Evolutionary conservation across 2,329 filamentous ascomycete genomes (phyloP).

Genomic region (Xylariaceae sp.): DNA sequence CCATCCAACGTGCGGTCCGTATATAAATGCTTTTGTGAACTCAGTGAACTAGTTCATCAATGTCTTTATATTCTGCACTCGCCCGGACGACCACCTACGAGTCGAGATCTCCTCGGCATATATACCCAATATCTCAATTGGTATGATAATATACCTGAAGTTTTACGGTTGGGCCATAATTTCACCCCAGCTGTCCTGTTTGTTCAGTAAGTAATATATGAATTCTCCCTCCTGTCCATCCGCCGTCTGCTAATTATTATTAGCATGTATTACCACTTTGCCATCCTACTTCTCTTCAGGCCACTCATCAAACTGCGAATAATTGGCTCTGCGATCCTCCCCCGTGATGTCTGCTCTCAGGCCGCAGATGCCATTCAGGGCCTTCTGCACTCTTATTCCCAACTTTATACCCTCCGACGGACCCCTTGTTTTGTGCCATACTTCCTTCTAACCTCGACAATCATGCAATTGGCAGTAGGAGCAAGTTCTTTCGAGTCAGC

Average conservation of each 20-base stretch:
- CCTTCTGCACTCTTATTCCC: constrained; percentile 51
- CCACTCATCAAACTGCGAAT: constrained; percentile 63
- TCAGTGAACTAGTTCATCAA: constrained; percentile 69
- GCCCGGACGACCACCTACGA: constrained; percentile 59
- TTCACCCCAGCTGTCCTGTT: constrained; percentile 69
- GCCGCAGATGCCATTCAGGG: constrained; percentile 56
- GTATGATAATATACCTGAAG: constrained; percentile 63
- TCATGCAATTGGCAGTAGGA: constrained; percentile 54
- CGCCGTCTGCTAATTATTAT: background rate
- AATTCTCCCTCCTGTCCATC: background rate
- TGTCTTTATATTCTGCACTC: constrained; percentile 68
- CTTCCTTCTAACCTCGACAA: constrained; percentile 56
- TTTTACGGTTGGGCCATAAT: constrained; percentile 59
- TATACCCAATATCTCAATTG: constrained; percentile 67
- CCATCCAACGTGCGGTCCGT: constrained; percentile 64
- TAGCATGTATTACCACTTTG: constrained; percentile 67
- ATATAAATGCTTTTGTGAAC: constrained; percentile 63
- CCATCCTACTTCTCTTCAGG: constrained; percentile 67
- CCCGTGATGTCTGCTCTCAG: constrained; percentile 60
- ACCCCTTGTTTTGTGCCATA: constrained; percentile 59
- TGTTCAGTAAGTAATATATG: constrained; percentile 60
- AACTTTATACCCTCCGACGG: constrained; percentile 52
- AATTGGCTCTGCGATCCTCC: constrained; percentile 57
- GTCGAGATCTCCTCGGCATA: constrained; percentile 55
- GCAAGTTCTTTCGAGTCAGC: constrained; percentile 31